These are phyloP conservation scores for Chlorociboria aeruginascens DNA, from an alignment of 495 filamentous ascomycete species.

Conservation along the genomic window DNA sequence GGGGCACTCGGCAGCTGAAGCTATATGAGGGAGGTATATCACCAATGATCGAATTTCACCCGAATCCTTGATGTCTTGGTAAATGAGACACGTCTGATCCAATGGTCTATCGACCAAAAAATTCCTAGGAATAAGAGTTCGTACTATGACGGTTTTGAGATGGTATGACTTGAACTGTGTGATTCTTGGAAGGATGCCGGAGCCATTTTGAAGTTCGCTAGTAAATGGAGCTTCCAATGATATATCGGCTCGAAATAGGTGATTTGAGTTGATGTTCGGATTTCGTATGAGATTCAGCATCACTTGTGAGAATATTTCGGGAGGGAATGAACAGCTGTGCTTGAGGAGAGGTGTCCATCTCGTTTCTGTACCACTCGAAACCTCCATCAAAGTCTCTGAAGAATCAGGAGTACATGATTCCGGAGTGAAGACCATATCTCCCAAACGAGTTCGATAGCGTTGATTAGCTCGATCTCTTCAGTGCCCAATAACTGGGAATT, in stretches of 20 bases:
- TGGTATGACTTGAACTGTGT: constrained; percentile 38
- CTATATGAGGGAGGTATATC: constrained; percentile 68
- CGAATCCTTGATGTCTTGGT: constrained; percentile 19
- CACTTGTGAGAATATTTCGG: constrained; percentile 45
- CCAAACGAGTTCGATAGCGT: not conserved
- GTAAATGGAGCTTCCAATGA: constrained; percentile 32
- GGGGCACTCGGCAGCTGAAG: constrained; percentile 49
- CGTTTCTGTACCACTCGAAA: constrained; percentile 19
- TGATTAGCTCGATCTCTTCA: not conserved
- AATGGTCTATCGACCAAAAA: constrained; percentile 57
- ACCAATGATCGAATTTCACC: constrained; percentile 40
- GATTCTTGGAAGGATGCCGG: constrained; percentile 25
- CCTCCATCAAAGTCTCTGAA: constrained; percentile 19
- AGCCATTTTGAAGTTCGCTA: not conserved
- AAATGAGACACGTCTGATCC: constrained; percentile 72
- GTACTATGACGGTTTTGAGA: constrained; percentile 49
- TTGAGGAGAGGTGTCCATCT: constrained; percentile 39
- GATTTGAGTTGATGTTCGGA: constrained; percentile 74
- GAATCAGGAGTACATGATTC: not conserved
- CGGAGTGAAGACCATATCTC: constrained; percentile 9
- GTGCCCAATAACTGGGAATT: not conserved
- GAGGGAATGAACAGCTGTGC: constrained; percentile 44
- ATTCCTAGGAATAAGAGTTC: constrained; percentile 73
- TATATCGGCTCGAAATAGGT: constrained; percentile 82
- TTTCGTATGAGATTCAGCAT: constrained; percentile 68